Conservation (phyloP, 192 early-diverging fungal species). For the Coemansia guatemalensis region DNA sequence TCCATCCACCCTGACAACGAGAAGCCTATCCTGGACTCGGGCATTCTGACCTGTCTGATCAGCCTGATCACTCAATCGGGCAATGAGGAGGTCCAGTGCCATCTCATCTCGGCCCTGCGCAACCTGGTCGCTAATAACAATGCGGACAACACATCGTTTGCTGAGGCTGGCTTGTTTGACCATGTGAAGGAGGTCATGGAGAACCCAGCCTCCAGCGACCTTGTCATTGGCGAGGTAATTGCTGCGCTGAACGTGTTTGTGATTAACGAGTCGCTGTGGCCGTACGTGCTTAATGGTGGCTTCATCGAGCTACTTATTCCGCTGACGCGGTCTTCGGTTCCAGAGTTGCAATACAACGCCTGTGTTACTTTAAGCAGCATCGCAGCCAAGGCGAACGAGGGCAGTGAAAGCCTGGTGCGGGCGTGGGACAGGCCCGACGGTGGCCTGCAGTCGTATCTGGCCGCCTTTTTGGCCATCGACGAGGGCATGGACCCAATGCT, state of each 20-base stretch:
- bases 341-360: constrained; percentile 75
- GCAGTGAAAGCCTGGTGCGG: constrained; percentile 58
- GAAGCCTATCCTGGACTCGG: constrained; percentile 77
- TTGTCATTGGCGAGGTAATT: constrained; percentile 77
- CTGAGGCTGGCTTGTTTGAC: constrained; percentile 75
- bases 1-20: constrained; percentile 87
- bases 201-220: constrained; percentile 25
- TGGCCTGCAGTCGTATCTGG: constrained; percentile 70
- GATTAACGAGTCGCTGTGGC: constrained; percentile 72
- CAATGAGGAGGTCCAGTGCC: constrained; percentile 84
- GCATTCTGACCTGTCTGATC: constrained; percentile 61
- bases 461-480: constrained; percentile 62
- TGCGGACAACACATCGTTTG: constrained; percentile 69
- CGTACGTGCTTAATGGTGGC: constrained; percentile 59
- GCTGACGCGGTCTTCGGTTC: constrained; percentile 44
- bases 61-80: constrained; percentile 50
- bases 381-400: constrained; percentile 60
- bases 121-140: constrained; percentile 80
- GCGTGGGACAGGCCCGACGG: constrained; percentile 68
- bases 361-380: constrained; percentile 78
- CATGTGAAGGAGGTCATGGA: constrained; percentile 52
- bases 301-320: constrained; percentile 70
- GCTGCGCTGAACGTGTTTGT: constrained; percentile 83
- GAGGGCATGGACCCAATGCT: constrained; percentile 66
- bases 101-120: constrained; percentile 80